phyloP scores from a whole-genome alignment of 2,329 filamentous ascomycete genomes.

The Fusarium sp. region DNA sequence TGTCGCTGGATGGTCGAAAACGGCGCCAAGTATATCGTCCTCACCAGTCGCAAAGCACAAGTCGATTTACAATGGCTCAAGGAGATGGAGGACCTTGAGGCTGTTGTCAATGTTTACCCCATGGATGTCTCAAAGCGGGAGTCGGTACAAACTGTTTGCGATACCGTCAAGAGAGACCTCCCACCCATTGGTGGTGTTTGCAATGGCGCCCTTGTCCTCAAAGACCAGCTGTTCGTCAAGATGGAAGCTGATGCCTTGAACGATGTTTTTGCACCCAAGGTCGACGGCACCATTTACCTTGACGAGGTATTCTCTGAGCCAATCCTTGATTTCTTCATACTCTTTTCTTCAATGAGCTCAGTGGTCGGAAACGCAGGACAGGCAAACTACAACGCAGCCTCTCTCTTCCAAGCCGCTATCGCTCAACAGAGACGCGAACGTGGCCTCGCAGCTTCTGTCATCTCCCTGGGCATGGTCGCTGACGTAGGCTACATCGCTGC shows the following conservation, averaged over 20 bases:
- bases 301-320: not conserved
- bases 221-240: slow-evolving; percentile 5
- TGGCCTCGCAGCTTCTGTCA: slow-evolving; percentile 2
- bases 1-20: slow-evolving; percentile 9
- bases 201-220: slow-evolving; percentile 9
- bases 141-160: not conserved
- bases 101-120: not conserved
- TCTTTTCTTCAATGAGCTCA: slow-evolving; percentile 1
- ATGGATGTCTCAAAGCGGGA: slow-evolving; percentile 14
- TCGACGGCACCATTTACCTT: not conserved
- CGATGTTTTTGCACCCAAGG: slow-evolving; percentile 9
- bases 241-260: slow-evolving; percentile 4
- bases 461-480: slow-evolving; percentile 3
- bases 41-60: not conserved
- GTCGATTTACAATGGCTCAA: slow-evolving; percentile 5
- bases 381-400: slow-evolving; percentile 8
- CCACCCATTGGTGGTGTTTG: slow-evolving; percentile 5
- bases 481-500: slow-evolving; percentile 8
- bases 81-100: slow-evolving; percentile 4
- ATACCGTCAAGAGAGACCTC: not conserved
- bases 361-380: slow-evolving; percentile 7
- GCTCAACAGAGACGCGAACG: not conserved
- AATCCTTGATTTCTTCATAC: not conserved
- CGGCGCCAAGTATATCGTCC: slow-evolving; percentile 2
- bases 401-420: slow-evolving; percentile 1